Evolutionary conservation across 2,329 filamentous ascomycete species (phyloP).

Genomic region (Thielaviopsis musarum): DNA sequence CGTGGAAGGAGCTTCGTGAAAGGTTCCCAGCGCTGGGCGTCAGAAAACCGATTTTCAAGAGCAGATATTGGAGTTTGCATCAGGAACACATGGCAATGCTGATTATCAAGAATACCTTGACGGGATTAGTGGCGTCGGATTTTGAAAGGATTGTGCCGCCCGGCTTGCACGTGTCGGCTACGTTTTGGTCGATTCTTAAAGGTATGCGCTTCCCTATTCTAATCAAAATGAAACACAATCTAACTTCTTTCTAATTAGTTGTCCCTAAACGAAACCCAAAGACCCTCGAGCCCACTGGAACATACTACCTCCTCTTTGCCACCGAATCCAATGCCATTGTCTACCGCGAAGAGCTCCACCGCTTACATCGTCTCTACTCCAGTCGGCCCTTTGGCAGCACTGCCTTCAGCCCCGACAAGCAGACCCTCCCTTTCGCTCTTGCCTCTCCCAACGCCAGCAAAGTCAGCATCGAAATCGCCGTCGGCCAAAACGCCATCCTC

Average conservation of each 20-base stretch:
- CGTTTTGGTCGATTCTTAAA: slow-evolving; percentile 46
- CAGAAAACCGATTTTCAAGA: slow-evolving; percentile 1
- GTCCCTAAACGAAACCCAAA: slow-evolving; percentile 46
- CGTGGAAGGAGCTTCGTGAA: slow-evolving; percentile 3
- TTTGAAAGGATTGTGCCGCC: slow-evolving; percentile 50
- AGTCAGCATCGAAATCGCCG: slow-evolving; percentile 12
- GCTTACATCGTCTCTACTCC: slow-evolving; percentile 19
- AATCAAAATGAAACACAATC: neutral
- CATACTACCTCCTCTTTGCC: slow-evolving; percentile 56
- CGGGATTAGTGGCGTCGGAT: slow-evolving; percentile 46
- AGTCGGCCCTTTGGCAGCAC: slow-evolving; percentile 26
- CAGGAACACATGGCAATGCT: slow-evolving; percentile 24
- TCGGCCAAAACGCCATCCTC: slow-evolving; percentile 6
- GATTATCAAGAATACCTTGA: slow-evolving; percentile 40
- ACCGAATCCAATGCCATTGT: slow-evolving; percentile 38
- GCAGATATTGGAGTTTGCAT: slow-evolving; percentile 7
- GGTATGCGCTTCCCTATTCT: slow-evolving; percentile 20
- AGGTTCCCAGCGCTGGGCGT: slow-evolving; percentile 1
- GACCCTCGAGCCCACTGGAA: slow-evolving; percentile 45
- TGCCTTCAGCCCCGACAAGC: neutral
- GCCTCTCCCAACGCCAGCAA: slow-evolving; percentile 11
- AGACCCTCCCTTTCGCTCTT: slow-evolving; percentile 11
- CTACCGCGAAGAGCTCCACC: slow-evolving; percentile 32
- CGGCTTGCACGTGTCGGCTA: slow-evolving; percentile 48
- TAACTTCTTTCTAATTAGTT: slow-evolving; percentile 22